phyloP scores from a whole-genome alignment of 2,329 filamentous ascomycete genomes.

The Paramyrothecium roridum region DNA sequence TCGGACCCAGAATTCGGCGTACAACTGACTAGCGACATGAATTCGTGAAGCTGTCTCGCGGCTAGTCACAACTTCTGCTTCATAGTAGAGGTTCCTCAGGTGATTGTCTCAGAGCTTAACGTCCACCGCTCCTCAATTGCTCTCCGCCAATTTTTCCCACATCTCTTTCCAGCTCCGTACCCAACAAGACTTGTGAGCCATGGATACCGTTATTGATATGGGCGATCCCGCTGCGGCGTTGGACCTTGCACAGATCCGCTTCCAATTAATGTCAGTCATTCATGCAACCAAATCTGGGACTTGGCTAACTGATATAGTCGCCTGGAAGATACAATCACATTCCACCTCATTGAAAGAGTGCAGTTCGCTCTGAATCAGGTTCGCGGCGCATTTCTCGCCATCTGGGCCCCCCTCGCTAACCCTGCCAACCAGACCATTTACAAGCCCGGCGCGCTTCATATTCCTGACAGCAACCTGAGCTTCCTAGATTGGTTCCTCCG shows the following conservation, averaged over 20 bases:
- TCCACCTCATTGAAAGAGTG: slow-evolving; percentile 94
- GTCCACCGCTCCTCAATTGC: neutral
- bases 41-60: neutral
- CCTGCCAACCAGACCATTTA: slow-evolving; percentile 66
- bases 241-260: slow-evolving; percentile 88
- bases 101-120: no score
- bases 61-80: neutral
- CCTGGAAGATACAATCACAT: slow-evolving; percentile 95
- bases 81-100: no score
- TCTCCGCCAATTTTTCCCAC: neutral
- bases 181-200: slow-evolving; percentile 30
- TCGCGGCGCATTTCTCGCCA: slow-evolving; percentile 1
- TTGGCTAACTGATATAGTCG: slow-evolving; percentile 56
- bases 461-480: slow-evolving; percentile 70
- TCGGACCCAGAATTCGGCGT: neutral
- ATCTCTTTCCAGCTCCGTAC: no score
- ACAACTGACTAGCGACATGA: neutral
- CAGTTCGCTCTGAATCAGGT: slow-evolving; percentile 85
- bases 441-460: slow-evolving; percentile 70
- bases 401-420: slow-evolving; percentile 9
- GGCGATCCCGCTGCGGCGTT: slow-evolving; percentile 81
- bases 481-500: slow-evolving; percentile 93
- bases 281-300: neutral
- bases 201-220: slow-evolving; percentile 90
- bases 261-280: slow-evolving; percentile 76